Evolutionary conservation across 2,329 filamentous ascomycete species (phyloP).

Genomic region (Penicillium sp.): DNA sequence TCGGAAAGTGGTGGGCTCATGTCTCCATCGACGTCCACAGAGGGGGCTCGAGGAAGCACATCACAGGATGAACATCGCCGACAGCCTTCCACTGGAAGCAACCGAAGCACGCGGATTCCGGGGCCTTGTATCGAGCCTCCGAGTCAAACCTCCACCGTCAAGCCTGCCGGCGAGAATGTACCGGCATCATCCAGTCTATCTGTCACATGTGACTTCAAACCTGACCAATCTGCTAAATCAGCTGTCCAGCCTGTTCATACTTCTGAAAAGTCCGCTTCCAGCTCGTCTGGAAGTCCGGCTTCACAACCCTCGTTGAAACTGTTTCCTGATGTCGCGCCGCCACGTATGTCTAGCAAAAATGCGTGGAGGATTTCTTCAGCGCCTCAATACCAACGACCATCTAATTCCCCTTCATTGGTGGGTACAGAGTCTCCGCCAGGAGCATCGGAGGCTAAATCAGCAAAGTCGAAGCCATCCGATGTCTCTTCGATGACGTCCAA

Average conservation of each 20-base stretch:
- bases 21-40: constrained; percentile 16
- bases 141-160: neutral
- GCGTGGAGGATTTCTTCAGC: constrained; percentile 29
- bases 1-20: constrained; percentile 1
- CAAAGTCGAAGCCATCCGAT: neutral
- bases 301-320: constrained; percentile 34
- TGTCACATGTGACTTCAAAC: constrained; percentile 9
- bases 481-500: neutral
- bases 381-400: constrained; percentile 23
- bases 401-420: constrained; percentile 6
- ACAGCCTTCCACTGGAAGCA: constrained; percentile 16
- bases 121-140: constrained; percentile 3
- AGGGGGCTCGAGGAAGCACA: constrained; percentile 11
- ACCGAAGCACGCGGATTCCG: constrained; percentile 9
- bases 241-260: constrained; percentile 4
- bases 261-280: constrained; percentile 15
- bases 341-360: constrained; percentile 36
- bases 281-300: constrained; percentile 16
- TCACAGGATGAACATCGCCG: constrained; percentile 15
- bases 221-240: constrained; percentile 4
- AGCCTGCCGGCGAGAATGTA: neutral
- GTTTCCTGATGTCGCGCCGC: constrained; percentile 39
- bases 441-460: neutral
- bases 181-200: constrained; percentile 3
- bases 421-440: neutral